Evolutionary conservation across 2,329 filamentous ascomycete species (phyloP).

Genomic region (Colletotrichum spinosum): DNA sequence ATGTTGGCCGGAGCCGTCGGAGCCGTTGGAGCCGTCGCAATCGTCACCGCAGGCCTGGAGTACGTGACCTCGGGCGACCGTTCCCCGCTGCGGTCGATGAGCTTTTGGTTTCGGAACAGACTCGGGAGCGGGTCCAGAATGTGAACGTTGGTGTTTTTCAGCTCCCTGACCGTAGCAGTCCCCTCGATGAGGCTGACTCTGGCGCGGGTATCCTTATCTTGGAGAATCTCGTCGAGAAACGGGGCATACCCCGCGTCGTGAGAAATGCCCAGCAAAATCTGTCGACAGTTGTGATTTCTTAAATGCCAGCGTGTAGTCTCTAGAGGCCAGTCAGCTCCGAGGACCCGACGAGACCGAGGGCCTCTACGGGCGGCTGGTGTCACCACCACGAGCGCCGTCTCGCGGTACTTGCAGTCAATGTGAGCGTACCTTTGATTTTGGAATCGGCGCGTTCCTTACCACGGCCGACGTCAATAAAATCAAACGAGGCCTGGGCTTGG

Average conservation of each 20-base stretch:
- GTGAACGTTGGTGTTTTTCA: conserved; percentile 58
- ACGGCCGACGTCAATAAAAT: conserved; percentile 72
- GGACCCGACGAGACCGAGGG: no score
- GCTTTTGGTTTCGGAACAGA: conserved; percentile 67
- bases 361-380: no score
- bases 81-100: conserved; percentile 51
- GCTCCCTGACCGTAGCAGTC: conserved; percentile 60
- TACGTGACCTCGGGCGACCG: conserved; percentile 32
- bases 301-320: conserved; percentile 68
- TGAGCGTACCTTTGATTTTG: conserved; percentile 67
- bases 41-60: conserved; percentile 30
- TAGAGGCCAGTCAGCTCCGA: conserved; percentile 41
- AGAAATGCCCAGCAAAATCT: conserved; percentile 71
- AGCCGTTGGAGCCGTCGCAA: conserved; percentile 21
- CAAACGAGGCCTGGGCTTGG: conserved; percentile 68
- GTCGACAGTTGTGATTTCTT: conserved; percentile 70
- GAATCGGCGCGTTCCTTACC: conserved; percentile 69
- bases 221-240: conserved; percentile 66
- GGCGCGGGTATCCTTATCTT: conserved; percentile 54
- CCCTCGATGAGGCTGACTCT: conserved; percentile 68
- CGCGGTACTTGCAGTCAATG: not conserved
- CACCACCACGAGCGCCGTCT: not conserved
- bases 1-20: conserved; percentile 43
- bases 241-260: conserved; percentile 71
- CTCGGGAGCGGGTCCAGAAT: conserved; percentile 58